phyloP scores from a whole-genome alignment of 176 grass and related monocot genomes.

The Lolium multiflorum region DNA sequence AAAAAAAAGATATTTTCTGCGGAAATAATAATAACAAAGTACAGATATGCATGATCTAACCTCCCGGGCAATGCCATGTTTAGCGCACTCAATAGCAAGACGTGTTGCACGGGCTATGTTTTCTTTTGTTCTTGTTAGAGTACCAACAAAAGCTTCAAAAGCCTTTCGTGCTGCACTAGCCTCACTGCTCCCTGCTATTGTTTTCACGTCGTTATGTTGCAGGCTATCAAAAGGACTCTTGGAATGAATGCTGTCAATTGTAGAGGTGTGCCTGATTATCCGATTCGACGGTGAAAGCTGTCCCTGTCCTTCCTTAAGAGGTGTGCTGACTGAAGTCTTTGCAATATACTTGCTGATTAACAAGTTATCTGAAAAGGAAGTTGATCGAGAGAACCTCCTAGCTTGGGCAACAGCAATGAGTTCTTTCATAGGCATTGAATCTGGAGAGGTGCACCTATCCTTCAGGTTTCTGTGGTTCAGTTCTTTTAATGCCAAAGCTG shows the following conservation, averaged over 20 bases:
- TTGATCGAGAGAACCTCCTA: slow-evolving; percentile 72
- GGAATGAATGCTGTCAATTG: slow-evolving; percentile 48
- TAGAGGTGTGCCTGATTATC: slow-evolving; percentile 47
- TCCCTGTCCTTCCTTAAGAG: slow-evolving; percentile 54
- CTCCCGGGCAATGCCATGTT: slow-evolving; percentile 92
- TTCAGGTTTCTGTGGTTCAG: slow-evolving; percentile 57
- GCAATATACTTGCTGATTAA: slow-evolving; percentile 57
- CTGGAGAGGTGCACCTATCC: slow-evolving; percentile 76
- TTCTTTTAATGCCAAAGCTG: slow-evolving; percentile 60
- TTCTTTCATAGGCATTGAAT: slow-evolving; percentile 87
- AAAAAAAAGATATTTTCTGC: not conserved
- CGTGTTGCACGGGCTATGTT: slow-evolving; percentile 91
- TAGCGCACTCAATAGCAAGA: slow-evolving; percentile 94
- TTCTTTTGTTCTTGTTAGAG: slow-evolving; percentile 90
- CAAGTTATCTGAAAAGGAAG: slow-evolving; percentile 76
- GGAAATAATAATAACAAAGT: not conserved
- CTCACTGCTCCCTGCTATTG: slow-evolving; percentile 53
- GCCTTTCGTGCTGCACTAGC: slow-evolving; percentile 67
- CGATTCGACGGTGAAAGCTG: slow-evolving; percentile 49
- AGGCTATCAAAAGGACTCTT: slow-evolving; percentile 53
- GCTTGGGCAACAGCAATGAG: slow-evolving; percentile 91
- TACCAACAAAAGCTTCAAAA: slow-evolving; percentile 80
- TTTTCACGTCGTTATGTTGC: slow-evolving; percentile 46
- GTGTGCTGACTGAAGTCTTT: slow-evolving; percentile 45
- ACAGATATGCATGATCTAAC: slow-evolving; percentile 58